Evolutionary conservation across 1,284 basidiomycete species (phyloP).

Genomic region (Coniferiporia sulphurascens): DNA sequence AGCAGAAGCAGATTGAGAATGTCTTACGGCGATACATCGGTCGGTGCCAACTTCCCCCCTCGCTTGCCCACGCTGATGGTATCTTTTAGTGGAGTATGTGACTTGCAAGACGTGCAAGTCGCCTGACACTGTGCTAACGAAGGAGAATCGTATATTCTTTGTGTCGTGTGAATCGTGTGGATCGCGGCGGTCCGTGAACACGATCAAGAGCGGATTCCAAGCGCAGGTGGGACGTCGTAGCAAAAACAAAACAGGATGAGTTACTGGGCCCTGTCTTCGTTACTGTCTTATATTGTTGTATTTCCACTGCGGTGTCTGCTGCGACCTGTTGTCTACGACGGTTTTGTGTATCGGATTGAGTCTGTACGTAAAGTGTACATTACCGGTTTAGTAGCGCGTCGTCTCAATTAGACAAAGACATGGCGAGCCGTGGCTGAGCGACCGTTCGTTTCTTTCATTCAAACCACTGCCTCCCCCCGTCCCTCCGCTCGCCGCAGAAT

Average conservation of each 20-base stretch:
- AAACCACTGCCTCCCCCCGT: neutral
- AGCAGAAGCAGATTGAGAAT: conserved; percentile 98
- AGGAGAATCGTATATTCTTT: conserved; percentile 99
- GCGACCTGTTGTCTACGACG: neutral
- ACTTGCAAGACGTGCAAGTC: conserved; percentile 99
- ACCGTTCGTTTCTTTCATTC: neutral
- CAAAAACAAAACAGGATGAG: conserved; percentile 53
- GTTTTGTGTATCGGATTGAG: neutral
- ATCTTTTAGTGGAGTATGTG: conserved; percentile 86
- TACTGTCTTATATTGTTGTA: neutral
- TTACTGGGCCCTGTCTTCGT: neutral
- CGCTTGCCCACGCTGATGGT: conserved; percentile 5
- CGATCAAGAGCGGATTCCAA: conserved; percentile 99
- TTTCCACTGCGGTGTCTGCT: neutral
- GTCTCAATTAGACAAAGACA: neutral
- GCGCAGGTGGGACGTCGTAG: conserved; percentile 89
- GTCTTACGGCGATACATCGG: conserved; percentile 95
- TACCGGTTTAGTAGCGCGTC: neutral
- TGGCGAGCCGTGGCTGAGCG: neutral
- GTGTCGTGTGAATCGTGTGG: conserved; percentile 96
- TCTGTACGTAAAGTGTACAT: neutral
- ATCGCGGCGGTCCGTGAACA: conserved; percentile 85
- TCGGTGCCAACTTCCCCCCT: conserved; percentile 36
- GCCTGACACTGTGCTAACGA: conserved; percentile 91
- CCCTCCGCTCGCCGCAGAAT: conserved; percentile 34